Conservation (phyloP, 768 basidiomycete genomes). For the Neoboletus magnificus region DNA sequence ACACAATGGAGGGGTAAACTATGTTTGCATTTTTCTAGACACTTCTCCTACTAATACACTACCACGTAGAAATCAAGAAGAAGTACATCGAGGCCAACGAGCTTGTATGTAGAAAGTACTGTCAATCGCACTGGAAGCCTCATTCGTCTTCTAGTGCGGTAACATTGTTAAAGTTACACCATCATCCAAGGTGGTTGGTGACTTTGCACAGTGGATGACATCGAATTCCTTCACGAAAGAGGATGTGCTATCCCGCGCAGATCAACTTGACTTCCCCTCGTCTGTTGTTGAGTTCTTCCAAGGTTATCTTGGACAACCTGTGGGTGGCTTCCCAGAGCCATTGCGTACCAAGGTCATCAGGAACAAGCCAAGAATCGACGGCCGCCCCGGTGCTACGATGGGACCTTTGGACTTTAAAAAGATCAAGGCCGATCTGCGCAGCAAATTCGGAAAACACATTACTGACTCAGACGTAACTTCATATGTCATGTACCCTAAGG, state of each 20-base stretch:
- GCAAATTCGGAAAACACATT: slow-evolving; percentile 94
- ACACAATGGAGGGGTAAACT: slow-evolving; percentile 86
- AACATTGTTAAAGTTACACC: slow-evolving; percentile 99
- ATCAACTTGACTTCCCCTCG: slow-evolving; percentile 94
- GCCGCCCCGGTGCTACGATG: slow-evolving; percentile 87
- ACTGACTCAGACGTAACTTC: slow-evolving; percentile 90
- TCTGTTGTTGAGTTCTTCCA: slow-evolving; percentile 99
- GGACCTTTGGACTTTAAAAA: slow-evolving; percentile 91
- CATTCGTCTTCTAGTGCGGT: slow-evolving; percentile 62
- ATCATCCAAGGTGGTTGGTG: slow-evolving; percentile 97
- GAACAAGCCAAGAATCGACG: slow-evolving; percentile 90
- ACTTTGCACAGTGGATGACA: slow-evolving; percentile 99
- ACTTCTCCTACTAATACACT: slow-evolving; percentile 3
- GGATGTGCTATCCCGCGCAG: slow-evolving; percentile 83
- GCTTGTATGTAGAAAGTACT: slow-evolving; percentile 55
- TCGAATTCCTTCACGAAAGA: slow-evolving; percentile 86
- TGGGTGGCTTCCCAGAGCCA: slow-evolving; percentile 98
- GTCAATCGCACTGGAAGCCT: not conserved
- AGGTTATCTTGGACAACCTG: slow-evolving; percentile 96
- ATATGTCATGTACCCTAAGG: slow-evolving; percentile 99
- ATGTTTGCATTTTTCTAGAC: slow-evolving; percentile 5
- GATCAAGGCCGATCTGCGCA: slow-evolving; percentile 88
- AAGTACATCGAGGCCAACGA: slow-evolving; percentile 98
- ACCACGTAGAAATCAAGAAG: slow-evolving; percentile 80
- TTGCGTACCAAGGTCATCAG: slow-evolving; percentile 89